Conservation (phyloP, 1,284 basidiomycete genomes). For the Phylloporus gajari region DNA sequence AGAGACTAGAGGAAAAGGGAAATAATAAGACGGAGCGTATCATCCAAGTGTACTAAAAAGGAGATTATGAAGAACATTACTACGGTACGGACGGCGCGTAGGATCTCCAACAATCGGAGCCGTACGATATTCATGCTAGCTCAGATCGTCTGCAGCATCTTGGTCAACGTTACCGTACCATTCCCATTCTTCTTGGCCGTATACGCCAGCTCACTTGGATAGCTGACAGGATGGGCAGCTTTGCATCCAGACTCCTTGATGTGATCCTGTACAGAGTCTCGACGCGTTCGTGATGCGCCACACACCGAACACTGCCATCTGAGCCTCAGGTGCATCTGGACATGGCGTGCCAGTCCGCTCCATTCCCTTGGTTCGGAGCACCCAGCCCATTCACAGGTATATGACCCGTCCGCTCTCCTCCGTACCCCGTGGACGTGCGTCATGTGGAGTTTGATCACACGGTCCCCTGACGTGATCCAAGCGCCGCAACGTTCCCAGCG, state of each 20-base stretch:
- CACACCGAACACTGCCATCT: constrained; percentile 36
- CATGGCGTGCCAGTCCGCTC: constrained; percentile 28
- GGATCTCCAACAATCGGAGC: too few relatives aligned
- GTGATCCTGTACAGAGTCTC: constrained; percentile 32
- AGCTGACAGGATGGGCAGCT: constrained; percentile 17
- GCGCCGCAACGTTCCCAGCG: constrained; percentile 26
- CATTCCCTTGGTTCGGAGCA: constrained; percentile 20
- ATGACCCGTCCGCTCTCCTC: not conserved
- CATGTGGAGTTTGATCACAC: constrained; percentile 30
- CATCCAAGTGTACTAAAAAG: too few relatives aligned
- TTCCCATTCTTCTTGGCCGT: constrained; percentile 14
- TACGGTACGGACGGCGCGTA: too few relatives aligned
- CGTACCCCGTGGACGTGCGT: constrained; percentile 22
- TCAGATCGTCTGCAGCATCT: constrained; percentile 19
- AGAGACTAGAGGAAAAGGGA: too few relatives aligned
- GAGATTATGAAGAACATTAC: too few relatives aligned
- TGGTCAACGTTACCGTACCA: constrained; percentile 30
- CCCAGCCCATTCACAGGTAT: constrained; percentile 22
- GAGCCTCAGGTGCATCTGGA: constrained; percentile 30
- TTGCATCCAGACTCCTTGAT: constrained; percentile 15
- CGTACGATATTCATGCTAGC: constrained; percentile 2
- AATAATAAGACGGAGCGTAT: too few relatives aligned
- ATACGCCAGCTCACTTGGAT: constrained; percentile 32
- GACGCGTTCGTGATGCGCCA: constrained; percentile 18
- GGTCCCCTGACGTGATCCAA: constrained; percentile 32